These are phyloP conservation scores for Cyberlindnera mississippiensis DNA, from an alignment of 805 yeast genomes.

Conservation along the genomic window DNA sequence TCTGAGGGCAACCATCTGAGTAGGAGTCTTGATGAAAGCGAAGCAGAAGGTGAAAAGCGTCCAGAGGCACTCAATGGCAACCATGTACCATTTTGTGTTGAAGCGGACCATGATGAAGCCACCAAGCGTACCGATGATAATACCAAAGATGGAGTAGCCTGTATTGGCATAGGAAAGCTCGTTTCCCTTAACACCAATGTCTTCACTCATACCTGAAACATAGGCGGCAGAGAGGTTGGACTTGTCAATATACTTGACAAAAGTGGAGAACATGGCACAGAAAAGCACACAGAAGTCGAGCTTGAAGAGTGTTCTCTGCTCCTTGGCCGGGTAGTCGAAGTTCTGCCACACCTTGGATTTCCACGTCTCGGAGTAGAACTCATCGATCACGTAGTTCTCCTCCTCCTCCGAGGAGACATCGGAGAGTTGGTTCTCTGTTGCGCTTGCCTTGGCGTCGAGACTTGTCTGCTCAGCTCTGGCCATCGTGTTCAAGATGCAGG, in stretches of 20 bases:
- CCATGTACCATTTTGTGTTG: conserved; percentile 43
- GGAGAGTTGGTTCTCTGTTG: not conserved
- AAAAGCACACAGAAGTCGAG: conserved; percentile 50
- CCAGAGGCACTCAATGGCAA: conserved; percentile 38
- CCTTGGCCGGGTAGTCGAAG: conserved; percentile 7
- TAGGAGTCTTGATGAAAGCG: conserved; percentile 44
- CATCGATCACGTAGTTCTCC: conserved; percentile 2
- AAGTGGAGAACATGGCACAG: conserved; percentile 20
- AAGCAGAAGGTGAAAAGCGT: conserved; percentile 58
- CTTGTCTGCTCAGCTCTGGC: not conserved
- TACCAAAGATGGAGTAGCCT: conserved; percentile 55
- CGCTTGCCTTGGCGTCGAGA: not conserved
- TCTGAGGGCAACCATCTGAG: conserved; percentile 56
- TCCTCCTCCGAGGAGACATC: not conserved
- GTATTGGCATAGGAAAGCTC: conserved; percentile 59
- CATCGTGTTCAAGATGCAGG: not conserved
- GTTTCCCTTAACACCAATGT: conserved; percentile 51
- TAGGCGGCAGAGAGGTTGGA: conserved; percentile 62
- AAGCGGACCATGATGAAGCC: conserved; percentile 59
- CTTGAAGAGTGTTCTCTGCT: conserved; percentile 46
- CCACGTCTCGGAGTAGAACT: conserved; percentile 9
- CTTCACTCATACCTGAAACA: conserved; percentile 58
- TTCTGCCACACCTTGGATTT: conserved; percentile 9
- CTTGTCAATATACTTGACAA: conserved; percentile 52
- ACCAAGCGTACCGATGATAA: conserved; percentile 51